Conservation (phyloP, 2,329 filamentous ascomycete genomes). For the Chrysoporthe deuterocubensis region DNA sequence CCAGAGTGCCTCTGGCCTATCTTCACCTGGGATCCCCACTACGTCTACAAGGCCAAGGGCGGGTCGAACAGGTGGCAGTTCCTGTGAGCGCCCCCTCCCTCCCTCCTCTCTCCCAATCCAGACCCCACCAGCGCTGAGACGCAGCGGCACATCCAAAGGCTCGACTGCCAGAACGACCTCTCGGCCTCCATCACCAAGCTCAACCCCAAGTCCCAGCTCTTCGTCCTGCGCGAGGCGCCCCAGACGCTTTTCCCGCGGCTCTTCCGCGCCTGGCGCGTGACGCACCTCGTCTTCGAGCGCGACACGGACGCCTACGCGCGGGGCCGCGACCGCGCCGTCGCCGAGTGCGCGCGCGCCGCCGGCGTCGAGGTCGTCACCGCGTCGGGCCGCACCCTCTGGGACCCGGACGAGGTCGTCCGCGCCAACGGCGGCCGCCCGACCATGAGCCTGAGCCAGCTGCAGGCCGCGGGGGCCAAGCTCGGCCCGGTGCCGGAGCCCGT, state of each 20-base stretch:
- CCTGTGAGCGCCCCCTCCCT: constrained; percentile 54
- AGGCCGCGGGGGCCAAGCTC: constrained; percentile 63
- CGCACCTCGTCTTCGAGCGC: constrained; percentile 78
- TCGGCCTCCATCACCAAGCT: constrained; percentile 68
- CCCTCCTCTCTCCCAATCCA: no score
- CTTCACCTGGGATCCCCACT: constrained; percentile 82
- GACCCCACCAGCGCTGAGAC: no score
- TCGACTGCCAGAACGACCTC: constrained; percentile 75
- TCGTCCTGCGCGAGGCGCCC: constrained; percentile 73
- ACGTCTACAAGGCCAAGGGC: constrained; percentile 73
- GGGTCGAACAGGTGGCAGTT: constrained; percentile 78
- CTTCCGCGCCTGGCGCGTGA: constrained; percentile 74
- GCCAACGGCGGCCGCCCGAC: constrained; percentile 71
- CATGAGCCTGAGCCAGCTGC: constrained; percentile 73
- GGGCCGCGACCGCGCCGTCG: constrained; percentile 64
- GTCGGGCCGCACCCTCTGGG: constrained; percentile 72
- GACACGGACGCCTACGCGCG: constrained; percentile 76
- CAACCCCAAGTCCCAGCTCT: constrained; percentile 73
- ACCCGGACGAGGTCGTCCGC: constrained; percentile 70
- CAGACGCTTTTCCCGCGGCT: constrained; percentile 73
- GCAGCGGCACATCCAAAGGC: no score
- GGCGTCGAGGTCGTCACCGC: constrained; percentile 70
- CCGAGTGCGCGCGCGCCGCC: constrained; percentile 60
- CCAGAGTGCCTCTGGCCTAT: constrained; percentile 73
- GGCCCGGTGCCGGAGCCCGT: constrained; percentile 65